Evolutionary conservation across 2,329 filamentous ascomycete species (phyloP), one percentile per base, ranked within the genome.

Genomic region (Diaporthe citriasiana): DNA sequence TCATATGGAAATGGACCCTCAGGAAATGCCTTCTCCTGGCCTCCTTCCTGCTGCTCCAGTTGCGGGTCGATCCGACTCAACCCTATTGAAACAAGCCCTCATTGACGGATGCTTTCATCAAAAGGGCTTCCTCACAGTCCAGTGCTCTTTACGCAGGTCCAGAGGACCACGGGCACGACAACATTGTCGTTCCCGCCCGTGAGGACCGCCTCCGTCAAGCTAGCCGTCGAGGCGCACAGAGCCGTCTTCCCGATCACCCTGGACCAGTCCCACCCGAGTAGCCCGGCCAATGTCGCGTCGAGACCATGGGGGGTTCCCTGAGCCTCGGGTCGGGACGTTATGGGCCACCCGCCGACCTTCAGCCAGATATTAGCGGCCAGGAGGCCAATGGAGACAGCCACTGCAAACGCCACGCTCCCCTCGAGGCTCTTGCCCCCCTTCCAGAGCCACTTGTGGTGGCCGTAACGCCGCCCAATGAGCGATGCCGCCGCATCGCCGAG

Each of bases 151-250:
- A 98, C 95, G 79, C 97, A 92, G 74, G 95, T 89, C 97, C 97
- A 99, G 75, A 99, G 84, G 68, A 97, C 92, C 73, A 99, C 91
- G 5, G 97, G 97, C 76, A 98, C 96, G 76, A 98, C 93, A 25
- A 99, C 97, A 86, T 99, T 99, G 87, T 99, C 97, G 83, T 99
- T 99, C 40, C 96, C 97, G 2, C 97, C 97, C 19, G 97, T 98
- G 76, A 99, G 85, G 60, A 98, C 96, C 35, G 97, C 95, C 85
- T 99, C 97, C 70, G 97, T 97, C 78, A 98, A 87, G 83, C 95
- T 98, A 38, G 95, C 94, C 73, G 95, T 90, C 55, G 89, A 88
- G 9, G 94, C 95, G 77, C 95, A 97, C 63, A 94, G 80, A 6
- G 87, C 85, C 15, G 93, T 91, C 80, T 96, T 97, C 6, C 91